A percentile compares a stretch with the other conserved stretches of the same genome.
Evolutionary conservation across 441 rosid species (phyloP).

Genomic region (Bruguiera hainesii): DNA sequence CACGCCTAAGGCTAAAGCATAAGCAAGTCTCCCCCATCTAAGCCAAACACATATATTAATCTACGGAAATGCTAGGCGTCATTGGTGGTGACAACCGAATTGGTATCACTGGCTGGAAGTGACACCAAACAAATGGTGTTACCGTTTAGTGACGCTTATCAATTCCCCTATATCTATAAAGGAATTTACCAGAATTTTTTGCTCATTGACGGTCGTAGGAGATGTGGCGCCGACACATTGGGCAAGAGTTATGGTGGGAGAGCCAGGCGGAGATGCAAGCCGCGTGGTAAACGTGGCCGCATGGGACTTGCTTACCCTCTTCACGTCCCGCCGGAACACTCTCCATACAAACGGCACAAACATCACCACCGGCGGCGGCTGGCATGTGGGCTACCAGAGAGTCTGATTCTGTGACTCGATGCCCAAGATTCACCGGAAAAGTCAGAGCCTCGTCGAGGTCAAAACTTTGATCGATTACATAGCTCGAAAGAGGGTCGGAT

Average conservation of each 20-base stretch:
- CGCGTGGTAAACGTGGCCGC: conserved; percentile 46
- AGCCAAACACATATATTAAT: too few species aligned
- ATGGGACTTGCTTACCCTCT: conserved; percentile 26
- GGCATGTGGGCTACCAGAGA: conserved; percentile 26
- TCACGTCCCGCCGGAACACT: conserved; percentile 14
- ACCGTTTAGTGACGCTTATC: too few species aligned
- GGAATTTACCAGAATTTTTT: too few species aligned
- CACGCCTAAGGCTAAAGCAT: too few species aligned
- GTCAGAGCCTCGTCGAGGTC: conserved; percentile 39
- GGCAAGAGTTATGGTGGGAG: conserved; percentile 35
- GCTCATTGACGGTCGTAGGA: conserved; percentile 1
- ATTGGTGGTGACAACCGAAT: too few species aligned
- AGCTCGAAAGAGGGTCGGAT: background rate
- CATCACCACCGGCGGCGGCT: background rate
- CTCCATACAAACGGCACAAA: conserved; percentile 49
- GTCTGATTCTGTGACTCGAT: background rate
- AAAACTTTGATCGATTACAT: conserved; percentile 21
- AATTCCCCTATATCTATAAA: too few species aligned
- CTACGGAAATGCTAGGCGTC: too few species aligned
- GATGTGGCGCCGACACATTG: conserved; percentile 41
- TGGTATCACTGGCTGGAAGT: too few species aligned
- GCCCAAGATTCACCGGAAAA: background rate
- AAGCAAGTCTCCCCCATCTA: too few species aligned
- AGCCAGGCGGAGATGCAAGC: conserved; percentile 46
- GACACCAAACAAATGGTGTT: too few species aligned